Percentiles rank a stretch among this genome's conserved stretches.
Conservation (phyloP, 352 stramenopile species). For the Phytophthora chlamydospora region DNA sequence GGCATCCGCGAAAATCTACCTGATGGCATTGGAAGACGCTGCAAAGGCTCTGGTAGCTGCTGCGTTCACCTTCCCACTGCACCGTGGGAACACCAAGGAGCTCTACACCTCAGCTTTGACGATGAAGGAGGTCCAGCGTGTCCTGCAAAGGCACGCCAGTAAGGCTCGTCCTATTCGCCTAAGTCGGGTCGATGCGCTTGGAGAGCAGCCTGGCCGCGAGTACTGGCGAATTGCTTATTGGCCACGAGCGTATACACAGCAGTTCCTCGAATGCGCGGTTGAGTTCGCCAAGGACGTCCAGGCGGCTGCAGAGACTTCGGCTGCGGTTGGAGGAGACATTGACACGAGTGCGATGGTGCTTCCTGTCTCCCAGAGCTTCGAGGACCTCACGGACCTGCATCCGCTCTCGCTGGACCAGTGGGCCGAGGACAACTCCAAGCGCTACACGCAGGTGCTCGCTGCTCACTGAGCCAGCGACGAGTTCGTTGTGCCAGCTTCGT, state of each 20-base stretch:
- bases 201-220: conserved; percentile 41
- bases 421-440: conserved; percentile 54
- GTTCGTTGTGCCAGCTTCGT: background rate
- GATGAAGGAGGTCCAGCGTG: conserved; percentile 51
- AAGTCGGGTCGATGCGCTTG: conserved; percentile 47
- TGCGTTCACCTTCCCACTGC: conserved; percentile 63
- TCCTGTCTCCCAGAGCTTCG: conserved; percentile 55
- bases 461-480: conserved; percentile 17
- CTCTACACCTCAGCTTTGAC: conserved; percentile 55
- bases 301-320: conserved; percentile 27
- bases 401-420: conserved; percentile 60
- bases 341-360: conserved; percentile 34
- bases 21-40: conserved; percentile 64
- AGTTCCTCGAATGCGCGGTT: conserved; percentile 57
- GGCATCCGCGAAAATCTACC: conserved; percentile 47
- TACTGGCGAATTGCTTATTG: conserved; percentile 71
- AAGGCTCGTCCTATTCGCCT: conserved; percentile 47
- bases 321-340: conserved; percentile 14
- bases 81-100: conserved; percentile 46
- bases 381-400: conserved; percentile 61
- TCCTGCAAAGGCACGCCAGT: conserved; percentile 44
- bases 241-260: conserved; percentile 46
- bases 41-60: conserved; percentile 56
- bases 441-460: conserved; percentile 50
- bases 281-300: conserved; percentile 43